Evolutionary conservation across 805 yeast genomes (phyloP), one percentile per base, ranked within the genome.

Genomic region (Candida awuae): DNA sequence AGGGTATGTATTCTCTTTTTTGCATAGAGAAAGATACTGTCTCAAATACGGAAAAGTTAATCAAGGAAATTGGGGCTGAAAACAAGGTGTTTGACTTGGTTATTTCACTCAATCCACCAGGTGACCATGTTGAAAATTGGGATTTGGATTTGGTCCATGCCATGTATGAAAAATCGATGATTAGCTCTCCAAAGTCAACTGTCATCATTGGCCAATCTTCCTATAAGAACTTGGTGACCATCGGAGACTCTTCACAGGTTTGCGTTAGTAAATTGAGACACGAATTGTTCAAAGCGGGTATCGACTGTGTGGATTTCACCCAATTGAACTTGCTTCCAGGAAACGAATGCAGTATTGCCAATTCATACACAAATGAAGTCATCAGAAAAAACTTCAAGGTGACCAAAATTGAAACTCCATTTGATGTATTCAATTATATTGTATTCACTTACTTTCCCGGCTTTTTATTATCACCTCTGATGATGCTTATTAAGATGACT

Each of bases 91-190:
- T 34, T 9, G 44, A 43, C 13, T 9, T 37, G 2, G 25, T 43
- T 4, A 26, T 43, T 10, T 30, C 38, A 6, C 28, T 43, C 10
- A 43, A 43, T 34, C 19, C 27, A 13, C 33, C 46, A 6, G 35
- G 34, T 4, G 28, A 35, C 2, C n/a, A n/a, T n/a, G n/a, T n/a
- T 35, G 26, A 10, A 34, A 38, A 18, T 39, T 25, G 43, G 39
- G 46, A 43, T 33, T 16, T 43, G 1, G 33, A 39, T 19, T 16
- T 43, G 15, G 15, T 40, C 13, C 14, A 35, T 6, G 27, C 23
- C n/a, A 17, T 39, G 2, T 22, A 16, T 10, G 16, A n/a, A 26
- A 18, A 27, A 3, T 19, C 14, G 14, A 4, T 31, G 2, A 25
- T 43, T 9, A 19, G 18, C 8, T n/a, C 14, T 4, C 13, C 22